These are phyloP conservation scores for Geranium incanum DNA, from an alignment of 441 rosid species.

Conservation along the genomic window DNA sequence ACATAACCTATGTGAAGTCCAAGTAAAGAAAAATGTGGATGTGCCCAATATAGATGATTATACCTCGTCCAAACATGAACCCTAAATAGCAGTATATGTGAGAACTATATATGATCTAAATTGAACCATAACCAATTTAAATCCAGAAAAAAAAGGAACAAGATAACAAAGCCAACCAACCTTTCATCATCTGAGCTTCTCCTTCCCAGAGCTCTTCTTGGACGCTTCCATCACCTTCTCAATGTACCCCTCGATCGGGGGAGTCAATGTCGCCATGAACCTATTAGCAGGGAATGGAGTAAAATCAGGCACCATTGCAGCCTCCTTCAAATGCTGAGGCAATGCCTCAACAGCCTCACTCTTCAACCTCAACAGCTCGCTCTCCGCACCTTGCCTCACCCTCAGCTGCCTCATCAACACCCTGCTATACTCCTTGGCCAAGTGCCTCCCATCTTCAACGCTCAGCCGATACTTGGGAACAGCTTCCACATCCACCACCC, in stretches of 20 bases:
- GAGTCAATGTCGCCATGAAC: conserved; percentile 75
- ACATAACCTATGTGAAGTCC: too few relatives aligned
- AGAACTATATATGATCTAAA: too few relatives aligned
- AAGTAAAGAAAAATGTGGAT: too few relatives aligned
- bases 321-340: conserved; percentile 58
- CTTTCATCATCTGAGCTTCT: conserved; percentile 51
- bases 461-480: conserved; percentile 68
- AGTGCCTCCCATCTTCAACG: conserved; percentile 59
- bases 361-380: conserved; percentile 46
- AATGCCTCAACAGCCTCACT: conserved; percentile 75
- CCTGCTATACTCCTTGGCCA: conserved; percentile 78
- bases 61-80: too few relatives aligned
- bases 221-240: conserved; percentile 76
- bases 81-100: too few relatives aligned
- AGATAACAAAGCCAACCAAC: too few relatives aligned
- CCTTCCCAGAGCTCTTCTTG: conserved; percentile 47
- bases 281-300: conserved; percentile 63
- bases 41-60: too few relatives aligned
- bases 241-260: conserved; percentile 81
- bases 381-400: conserved; percentile 69
- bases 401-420: conserved; percentile 71
- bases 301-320: conserved; percentile 70
- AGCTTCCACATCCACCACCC: conserved; percentile 54
- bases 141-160: too few relatives aligned
- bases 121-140: too few relatives aligned